phyloP scores from a whole-genome alignment of 495 filamentous ascomycete genomes.

The Talaromyces borbonicus region DNA sequence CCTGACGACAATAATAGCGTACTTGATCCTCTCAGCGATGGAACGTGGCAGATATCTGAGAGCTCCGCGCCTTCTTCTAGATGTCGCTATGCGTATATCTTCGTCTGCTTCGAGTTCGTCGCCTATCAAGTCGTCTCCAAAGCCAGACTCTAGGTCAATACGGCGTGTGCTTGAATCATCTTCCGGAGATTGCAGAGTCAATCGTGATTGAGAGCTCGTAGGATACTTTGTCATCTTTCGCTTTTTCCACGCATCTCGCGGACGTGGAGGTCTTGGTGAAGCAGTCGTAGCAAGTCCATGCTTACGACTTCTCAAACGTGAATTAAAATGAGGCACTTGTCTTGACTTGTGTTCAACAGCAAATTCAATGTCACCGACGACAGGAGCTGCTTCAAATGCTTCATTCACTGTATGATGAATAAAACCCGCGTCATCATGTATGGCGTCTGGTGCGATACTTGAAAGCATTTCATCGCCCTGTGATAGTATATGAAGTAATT shows the following conservation, averaged over 20 bases:
- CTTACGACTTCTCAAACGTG: neutral
- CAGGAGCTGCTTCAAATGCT: conserved; percentile 21
- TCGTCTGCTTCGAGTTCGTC: neutral
- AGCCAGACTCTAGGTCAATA: too few species aligned
- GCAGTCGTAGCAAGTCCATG: neutral
- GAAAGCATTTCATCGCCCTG: neutral
- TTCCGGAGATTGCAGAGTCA: too few species aligned
- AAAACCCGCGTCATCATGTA: conserved; percentile 13
- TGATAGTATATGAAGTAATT: neutral
- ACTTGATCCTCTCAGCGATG: conserved; percentile 37
- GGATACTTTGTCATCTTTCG: too few species aligned
- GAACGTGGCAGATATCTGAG: conserved; percentile 15
- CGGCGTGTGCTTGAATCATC: neutral
- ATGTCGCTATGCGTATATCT: neutral
- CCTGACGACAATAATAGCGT: conserved; percentile 64
- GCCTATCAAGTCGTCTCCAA: neutral
- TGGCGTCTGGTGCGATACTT: neutral
- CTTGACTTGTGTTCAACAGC: conserved; percentile 14
- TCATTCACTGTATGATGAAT: conserved; percentile 28
- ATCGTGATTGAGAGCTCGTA: too few species aligned
- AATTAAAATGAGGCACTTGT: neutral
- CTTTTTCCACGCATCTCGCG: too few species aligned
- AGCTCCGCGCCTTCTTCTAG: conserved; percentile 19
- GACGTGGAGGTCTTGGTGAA: too few species aligned
- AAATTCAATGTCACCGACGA: conserved; percentile 27